These are phyloP conservation scores for Xylaria scruposa DNA, from an alignment of 495 filamentous ascomycete species.

Conservation along the genomic window DNA sequence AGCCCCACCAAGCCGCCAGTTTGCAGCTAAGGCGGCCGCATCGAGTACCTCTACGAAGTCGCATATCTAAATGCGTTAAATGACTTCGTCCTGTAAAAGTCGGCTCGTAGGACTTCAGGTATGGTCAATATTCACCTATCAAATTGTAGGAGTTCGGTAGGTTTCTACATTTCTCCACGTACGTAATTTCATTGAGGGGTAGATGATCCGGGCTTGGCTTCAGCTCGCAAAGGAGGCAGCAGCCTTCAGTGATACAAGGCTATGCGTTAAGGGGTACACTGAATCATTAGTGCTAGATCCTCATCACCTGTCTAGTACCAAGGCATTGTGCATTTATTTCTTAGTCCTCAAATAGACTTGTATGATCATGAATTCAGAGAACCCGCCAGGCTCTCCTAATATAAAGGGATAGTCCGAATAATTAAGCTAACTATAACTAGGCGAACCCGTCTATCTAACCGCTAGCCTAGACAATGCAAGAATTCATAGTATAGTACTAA, in stretches of 20 bases:
- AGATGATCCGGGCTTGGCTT: conserved; percentile 8
- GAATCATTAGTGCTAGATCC: background rate
- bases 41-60: background rate
- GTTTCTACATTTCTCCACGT: conserved; percentile 1
- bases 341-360: background rate
- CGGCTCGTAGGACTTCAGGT: background rate
- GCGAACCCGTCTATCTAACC: no score
- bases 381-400: no score
- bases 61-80: background rate
- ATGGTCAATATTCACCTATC: no score
- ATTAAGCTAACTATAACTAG: no score
- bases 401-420: no score
- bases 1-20: background rate
- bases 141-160: background rate
- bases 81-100: background rate
- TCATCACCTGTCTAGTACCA: background rate
- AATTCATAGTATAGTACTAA: no score
- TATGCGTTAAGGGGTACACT: background rate
- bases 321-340: no score
- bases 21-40: background rate
- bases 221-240: background rate
- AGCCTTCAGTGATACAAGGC: background rate
- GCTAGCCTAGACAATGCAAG: no score
- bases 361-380: background rate
- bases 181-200: conserved; percentile 11